A percentile compares a stretch with the other conserved stretches of the same genome.
Conservation (phyloP, 2,329 filamentous ascomycete genomes). For the Dothiorella sarmentorum region DNA sequence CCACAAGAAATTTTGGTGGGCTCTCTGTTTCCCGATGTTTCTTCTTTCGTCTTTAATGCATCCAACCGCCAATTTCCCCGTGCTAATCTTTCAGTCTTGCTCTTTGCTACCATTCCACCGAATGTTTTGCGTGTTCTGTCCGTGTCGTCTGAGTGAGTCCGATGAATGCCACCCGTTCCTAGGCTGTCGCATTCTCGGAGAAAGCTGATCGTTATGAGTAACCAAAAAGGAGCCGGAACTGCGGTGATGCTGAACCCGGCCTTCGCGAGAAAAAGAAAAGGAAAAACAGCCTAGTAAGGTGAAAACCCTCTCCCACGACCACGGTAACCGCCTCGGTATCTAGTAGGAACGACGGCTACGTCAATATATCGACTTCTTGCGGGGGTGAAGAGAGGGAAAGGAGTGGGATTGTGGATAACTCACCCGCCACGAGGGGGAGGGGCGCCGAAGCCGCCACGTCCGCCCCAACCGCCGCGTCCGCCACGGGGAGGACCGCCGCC, state of each 20-base stretch:
- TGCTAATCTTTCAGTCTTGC: too few species aligned
- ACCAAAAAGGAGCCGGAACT: background rate
- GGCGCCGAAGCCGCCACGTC: conserved; percentile 49
- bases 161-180: conserved; percentile 1
- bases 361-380: conserved; percentile 15
- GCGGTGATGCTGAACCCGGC: background rate
- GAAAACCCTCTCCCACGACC: conserved; percentile 28
- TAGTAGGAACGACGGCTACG: background rate
- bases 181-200: conserved; percentile 8
- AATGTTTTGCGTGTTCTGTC: background rate
- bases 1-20: background rate
- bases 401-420: conserved; percentile 20
- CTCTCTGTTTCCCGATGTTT: background rate
- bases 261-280: background rate
- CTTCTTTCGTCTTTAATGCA: conserved; percentile 1
- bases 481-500: conserved; percentile 44
- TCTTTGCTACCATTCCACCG: background rate
- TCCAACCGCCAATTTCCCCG: background rate
- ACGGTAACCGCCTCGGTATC: conserved; percentile 39
- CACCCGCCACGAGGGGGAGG: conserved; percentile 40
- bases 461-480: conserved; percentile 50
- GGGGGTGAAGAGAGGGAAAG: too few species aligned
- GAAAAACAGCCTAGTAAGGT: conserved; percentile 27
- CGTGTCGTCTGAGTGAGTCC: background rate
- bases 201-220: conserved; percentile 5